phyloP scores from a whole-genome alignment of 495 filamentous ascomycete species.

The Penicillium simplicissimum region DNA sequence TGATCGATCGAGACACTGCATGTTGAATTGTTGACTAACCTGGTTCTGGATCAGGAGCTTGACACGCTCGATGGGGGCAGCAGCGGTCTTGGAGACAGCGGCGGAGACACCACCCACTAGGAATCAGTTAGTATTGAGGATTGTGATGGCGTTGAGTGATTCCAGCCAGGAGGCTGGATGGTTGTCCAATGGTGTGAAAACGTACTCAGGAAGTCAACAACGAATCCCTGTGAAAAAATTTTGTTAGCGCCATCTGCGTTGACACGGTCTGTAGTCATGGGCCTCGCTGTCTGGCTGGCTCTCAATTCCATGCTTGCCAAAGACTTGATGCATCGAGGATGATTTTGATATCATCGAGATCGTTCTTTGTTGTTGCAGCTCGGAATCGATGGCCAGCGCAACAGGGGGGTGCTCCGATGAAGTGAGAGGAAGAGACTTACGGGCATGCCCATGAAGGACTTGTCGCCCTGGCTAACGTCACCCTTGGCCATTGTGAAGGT shows the following conservation, averaged over 20 bases:
- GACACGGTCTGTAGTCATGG: background rate
- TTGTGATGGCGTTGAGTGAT: background rate
- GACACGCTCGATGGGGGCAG: constrained; percentile 99
- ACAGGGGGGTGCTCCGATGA: background rate
- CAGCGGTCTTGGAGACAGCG: constrained; percentile 99
- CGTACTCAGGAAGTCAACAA: constrained; percentile 98
- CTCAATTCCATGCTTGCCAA: background rate
- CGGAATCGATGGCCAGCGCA: constrained; percentile 15
- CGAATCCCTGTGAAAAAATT: constrained; percentile 52
- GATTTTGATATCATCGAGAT: constrained; percentile 5
- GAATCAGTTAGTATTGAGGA: constrained; percentile 33
- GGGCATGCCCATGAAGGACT: constrained; percentile 89
- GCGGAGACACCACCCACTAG: constrained; percentile 99
- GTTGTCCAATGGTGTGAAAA: constrained; percentile 32
- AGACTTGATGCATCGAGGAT: background rate
- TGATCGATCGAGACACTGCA: background rate
- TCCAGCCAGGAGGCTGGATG: constrained; percentile 7
- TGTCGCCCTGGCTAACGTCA: constrained; percentile 59
- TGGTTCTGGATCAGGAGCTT: constrained; percentile 99
- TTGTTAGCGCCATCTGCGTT: constrained; percentile 33
- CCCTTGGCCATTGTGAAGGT: constrained; percentile 52
- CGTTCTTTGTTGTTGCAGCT: constrained; percentile 5
- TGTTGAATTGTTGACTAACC: constrained; percentile 51
- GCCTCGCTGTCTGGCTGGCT: background rate
- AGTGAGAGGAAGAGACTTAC: constrained; percentile 34